Evolutionary conservation across 768 basidiomycete species (phyloP).

Genomic region (Tylopilus rubrobrunneus): DNA sequence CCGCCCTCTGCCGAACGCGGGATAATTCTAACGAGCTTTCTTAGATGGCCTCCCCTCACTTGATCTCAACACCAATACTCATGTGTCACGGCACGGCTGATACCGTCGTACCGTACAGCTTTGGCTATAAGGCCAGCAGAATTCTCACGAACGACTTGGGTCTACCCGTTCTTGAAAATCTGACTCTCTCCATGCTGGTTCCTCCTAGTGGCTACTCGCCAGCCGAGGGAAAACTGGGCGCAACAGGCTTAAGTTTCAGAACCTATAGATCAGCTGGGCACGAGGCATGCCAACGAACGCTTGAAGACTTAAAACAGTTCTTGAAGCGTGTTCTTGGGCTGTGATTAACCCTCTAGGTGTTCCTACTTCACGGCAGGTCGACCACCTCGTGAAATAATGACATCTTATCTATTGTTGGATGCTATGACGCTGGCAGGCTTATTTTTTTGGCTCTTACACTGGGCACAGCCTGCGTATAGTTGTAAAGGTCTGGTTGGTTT

Average conservation of each 20-base stretch:
- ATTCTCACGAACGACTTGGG: constrained; percentile 54
- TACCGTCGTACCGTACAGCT: constrained; percentile 59
- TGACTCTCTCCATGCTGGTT: constrained; percentile 32
- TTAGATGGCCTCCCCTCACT: constrained; percentile 60
- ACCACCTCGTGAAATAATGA: neutral
- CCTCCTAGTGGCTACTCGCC: constrained; percentile 19
- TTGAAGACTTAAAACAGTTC: constrained; percentile 69
- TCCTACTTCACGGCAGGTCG: neutral
- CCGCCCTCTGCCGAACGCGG: neutral
- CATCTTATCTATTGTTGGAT: neutral
- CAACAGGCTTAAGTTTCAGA: constrained; percentile 59
- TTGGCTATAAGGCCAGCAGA: constrained; percentile 52
- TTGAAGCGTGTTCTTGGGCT: constrained; percentile 54
- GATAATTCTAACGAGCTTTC: constrained; percentile 7
- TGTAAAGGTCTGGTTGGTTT: neutral
- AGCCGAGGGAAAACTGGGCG: constrained; percentile 17
- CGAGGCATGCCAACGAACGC: constrained; percentile 57
- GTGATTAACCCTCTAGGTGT: constrained; percentile 4
- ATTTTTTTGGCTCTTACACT: neutral
- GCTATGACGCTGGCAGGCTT: neutral
- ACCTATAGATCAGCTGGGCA: constrained; percentile 69
- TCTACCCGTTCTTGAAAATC: constrained; percentile 37
- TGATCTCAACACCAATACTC: constrained; percentile 69
- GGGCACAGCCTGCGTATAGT: neutral
- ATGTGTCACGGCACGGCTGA: constrained; percentile 86